Percentiles rank a stretch among this genome's conserved stretches.
Conservation (phyloP, 148 eudicot genomes). For the Heliamphora exappendiculata region DNA sequence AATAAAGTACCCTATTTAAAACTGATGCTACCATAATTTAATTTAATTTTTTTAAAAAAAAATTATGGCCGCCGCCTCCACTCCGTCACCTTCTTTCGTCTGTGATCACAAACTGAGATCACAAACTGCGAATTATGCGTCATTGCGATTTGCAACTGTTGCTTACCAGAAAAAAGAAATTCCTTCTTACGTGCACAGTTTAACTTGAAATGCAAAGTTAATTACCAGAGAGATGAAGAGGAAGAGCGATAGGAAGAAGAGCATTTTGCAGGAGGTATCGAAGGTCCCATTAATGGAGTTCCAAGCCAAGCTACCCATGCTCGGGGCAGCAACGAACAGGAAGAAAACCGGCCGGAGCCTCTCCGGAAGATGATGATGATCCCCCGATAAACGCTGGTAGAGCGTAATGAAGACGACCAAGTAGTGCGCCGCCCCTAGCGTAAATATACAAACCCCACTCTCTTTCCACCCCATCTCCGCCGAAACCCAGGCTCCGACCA, state of each 20-base stretch:
- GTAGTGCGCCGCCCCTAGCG: slow-evolving; percentile 40
- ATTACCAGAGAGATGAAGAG: slow-evolving; percentile 43
- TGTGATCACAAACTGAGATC: no score
- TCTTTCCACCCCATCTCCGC: slow-evolving; percentile 41
- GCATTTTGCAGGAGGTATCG: slow-evolving; percentile 35
- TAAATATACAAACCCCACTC: slow-evolving; percentile 30
- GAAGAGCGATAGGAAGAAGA: slow-evolving; percentile 41
- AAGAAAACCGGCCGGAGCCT: slow-evolving; percentile 38
- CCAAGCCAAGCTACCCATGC: slow-evolving; percentile 43
- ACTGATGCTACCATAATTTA: no score
- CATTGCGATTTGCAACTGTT: no score
- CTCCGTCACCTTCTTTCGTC: no score
- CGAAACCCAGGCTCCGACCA: slow-evolving; percentile 33
- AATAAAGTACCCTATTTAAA: no score
- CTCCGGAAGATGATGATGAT: slow-evolving; percentile 15
- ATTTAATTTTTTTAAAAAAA: no score
- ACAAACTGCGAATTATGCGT: no score
- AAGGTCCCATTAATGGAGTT: slow-evolving; percentile 31
- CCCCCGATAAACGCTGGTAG: slow-evolving; percentile 33
- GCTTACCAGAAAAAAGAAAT: no score
- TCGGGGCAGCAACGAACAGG: slow-evolving; percentile 42
- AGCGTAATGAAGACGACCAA: slow-evolving; percentile 37
- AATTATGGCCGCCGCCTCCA: no score
- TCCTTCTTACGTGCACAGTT: no score
- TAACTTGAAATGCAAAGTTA: background rate